Percentiles rank a stretch among this genome's conserved stretches.
Evolutionary conservation across 192 early-diverging fungal genomes (phyloP).

Genomic region (Coemansia pectinata): DNA sequence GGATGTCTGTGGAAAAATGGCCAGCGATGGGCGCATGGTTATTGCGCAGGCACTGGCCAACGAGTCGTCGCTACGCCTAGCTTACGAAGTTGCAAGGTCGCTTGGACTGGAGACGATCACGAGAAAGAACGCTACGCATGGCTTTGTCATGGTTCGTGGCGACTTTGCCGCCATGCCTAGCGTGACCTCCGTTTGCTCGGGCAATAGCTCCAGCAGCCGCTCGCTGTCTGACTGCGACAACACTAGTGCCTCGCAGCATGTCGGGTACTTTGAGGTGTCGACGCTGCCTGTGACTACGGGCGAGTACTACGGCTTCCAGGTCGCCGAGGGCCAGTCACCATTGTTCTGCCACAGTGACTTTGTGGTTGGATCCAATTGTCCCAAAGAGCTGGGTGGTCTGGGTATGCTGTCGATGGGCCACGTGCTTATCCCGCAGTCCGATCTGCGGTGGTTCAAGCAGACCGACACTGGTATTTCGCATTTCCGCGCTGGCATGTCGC

Average conservation of each 20-base stretch:
- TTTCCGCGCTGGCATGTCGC: slow-evolving; percentile 97
- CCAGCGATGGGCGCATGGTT: slow-evolving; percentile 19
- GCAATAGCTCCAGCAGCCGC: background rate
- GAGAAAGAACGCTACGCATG: slow-evolving; percentile 24
- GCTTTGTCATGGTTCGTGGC: slow-evolving; percentile 33
- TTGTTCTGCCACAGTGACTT: slow-evolving; percentile 56
- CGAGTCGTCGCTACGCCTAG: slow-evolving; percentile 35
- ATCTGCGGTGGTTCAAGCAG: slow-evolving; percentile 95
- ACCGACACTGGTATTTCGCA: slow-evolving; percentile 97
- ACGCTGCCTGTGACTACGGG: slow-evolving; percentile 10
- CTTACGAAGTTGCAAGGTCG: slow-evolving; percentile 46
- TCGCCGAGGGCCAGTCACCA: slow-evolving; percentile 42
- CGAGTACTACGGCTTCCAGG: slow-evolving; percentile 52
- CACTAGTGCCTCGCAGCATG: background rate
- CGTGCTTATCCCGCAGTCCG: slow-evolving; percentile 95
- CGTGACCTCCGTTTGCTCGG: slow-evolving; percentile 19
- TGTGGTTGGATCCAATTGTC: slow-evolving; percentile 63
- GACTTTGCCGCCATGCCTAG: slow-evolving; percentile 22
- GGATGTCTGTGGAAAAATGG: slow-evolving; percentile 32
- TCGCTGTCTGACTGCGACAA: background rate
- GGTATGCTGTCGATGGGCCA: slow-evolving; percentile 99
- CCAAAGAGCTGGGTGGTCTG: slow-evolving; percentile 94
- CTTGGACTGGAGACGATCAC: slow-evolving; percentile 40
- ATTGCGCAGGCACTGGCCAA: slow-evolving; percentile 26
- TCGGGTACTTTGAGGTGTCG: slow-evolving; percentile 28